Conservation (phyloP, 2,329 filamentous ascomycete genomes). For the Setomelanomma holmii region DNA sequence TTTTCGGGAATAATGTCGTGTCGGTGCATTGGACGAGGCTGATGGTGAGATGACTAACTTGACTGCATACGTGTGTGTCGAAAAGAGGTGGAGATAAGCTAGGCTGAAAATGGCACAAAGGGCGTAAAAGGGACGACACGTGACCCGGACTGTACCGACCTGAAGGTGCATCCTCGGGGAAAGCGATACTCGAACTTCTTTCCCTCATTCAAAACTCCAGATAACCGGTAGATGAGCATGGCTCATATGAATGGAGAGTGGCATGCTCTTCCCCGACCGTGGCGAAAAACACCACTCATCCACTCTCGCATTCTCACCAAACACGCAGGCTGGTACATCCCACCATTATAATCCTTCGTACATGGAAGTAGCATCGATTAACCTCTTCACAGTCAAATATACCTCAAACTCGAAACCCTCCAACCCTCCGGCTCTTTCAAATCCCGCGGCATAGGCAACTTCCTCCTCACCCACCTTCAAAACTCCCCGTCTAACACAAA, state of each 20-base stretch:
- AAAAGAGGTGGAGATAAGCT: background rate
- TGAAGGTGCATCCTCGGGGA: no score
- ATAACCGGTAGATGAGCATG: no score
- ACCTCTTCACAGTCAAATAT: conserved; percentile 64
- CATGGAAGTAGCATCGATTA: no score
- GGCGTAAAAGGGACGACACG: background rate
- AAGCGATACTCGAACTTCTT: no score
- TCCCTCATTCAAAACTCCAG: no score
- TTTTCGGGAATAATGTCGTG: background rate
- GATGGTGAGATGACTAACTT: background rate
- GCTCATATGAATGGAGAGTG: no score
- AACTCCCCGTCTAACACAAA: conserved; percentile 26
- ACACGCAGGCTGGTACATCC: conserved; percentile 73
- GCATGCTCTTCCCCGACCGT: conserved; percentile 50
- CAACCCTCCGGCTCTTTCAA: conserved; percentile 87
- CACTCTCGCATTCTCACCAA: conserved; percentile 69
- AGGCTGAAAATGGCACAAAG: background rate
- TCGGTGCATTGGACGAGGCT: no score
- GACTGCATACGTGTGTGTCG: no score
- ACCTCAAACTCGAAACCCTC: conserved; percentile 81
- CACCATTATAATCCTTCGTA: no score
- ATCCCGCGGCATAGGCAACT: conserved; percentile 73
- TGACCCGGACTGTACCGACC: background rate
- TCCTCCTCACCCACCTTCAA: conserved; percentile 61
- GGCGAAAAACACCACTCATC: conserved; percentile 73